Base-by-base conservation (phyloP, 2,329 filamentous ascomycete genomes). In the Talaromyces albobiverticillius region DNA sequence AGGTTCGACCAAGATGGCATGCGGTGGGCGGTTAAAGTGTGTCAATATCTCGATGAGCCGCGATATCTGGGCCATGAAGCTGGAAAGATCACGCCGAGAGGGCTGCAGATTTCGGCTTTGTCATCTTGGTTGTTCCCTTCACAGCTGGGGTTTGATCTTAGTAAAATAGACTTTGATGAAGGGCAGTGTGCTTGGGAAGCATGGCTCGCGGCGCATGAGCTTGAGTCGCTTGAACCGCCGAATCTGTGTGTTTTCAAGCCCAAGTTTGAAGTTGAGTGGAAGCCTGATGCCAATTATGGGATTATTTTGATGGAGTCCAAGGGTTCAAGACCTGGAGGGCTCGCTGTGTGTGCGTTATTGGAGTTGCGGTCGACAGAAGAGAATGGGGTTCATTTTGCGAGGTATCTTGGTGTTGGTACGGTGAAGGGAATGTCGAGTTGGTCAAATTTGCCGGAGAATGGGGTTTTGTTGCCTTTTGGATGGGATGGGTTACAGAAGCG, bases 11-110 rank as follows among this genome's bases (percentile, higher is more conserved):
- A 57, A 7, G 36, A 46, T n/a, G 56, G 56, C 13, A 51, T 57
- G 47, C 53, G 56, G 10, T 57, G 56, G 56, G 56, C 53, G 7
- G 7, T 57, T 29, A 56, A 57, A 23, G 47, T 36, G n/a, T 57
- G 56, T 26, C 53, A 57, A n/a, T 57, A 26, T 45, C 14, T 29
- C 2, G 43, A 45, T 23, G 31, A 36, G 6, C 47, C 47, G 2
- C 34, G 18, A 9, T 31, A 13, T 31, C 16, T 50, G 5, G 23
- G 47, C 18, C n/a, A 16, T 9, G 47, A 3, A 41, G 1, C 22
- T 13, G 47, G 36, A 2, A 50, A 41, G 18, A 50, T 50, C 16
- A 50, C 47, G n/a, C 25, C 47, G 2, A 41, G 25, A 16, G 47
- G 47, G 6, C 23, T 50, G 5, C 23, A 41, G 10, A 31, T 50